Base-by-base conservation (phyloP, 169 alveolate species). In the Miamiensis avidus region DNA sequence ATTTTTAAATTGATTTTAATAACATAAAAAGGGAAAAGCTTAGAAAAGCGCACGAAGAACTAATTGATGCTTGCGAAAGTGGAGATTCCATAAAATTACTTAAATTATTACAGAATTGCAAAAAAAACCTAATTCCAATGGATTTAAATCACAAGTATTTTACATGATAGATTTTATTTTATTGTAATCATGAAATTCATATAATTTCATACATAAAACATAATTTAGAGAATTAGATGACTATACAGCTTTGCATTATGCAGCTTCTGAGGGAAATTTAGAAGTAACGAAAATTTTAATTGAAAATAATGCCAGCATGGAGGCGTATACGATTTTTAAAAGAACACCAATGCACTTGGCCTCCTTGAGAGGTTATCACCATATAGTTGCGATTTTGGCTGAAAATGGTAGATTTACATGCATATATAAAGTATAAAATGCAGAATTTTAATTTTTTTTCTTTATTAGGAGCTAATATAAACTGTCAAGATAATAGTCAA, bases 291-390 rank as follows among this genome's bases (percentile, higher is more conserved):
- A 75, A 34, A 27, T 86, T n/a, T 65, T 86, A 29, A 75, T 86
- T 1, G 82, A 86, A 26, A 75, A 83, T 64, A 76, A 76, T 30
- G 85, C 87, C 32, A 75, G 81, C 64, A 78, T 84, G 1, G 84
- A 86, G 72, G 76, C 49, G 32, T 25, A 34, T 11, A 89, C 94
- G 28, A 31, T 74, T 29, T 84, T 84, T 65, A 83, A 76, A 78
- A 87, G 94, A 75, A 88, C 93, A n/a, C 90, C 94, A 0, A 32
- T 91, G 0, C 92, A 91, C 81, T 64, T 90, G 49, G 93, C 93
- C 1, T 75, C 86, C 75, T 72, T 86, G 0, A 84, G 92, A 85
- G 91, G 92, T 1, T 28, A 83, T 34, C 1, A 84, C 0, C 78
- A 79, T 1, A 89, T 85, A 31, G 89, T 89, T 11, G 81, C 83